Percentiles rank a stretch among this genome's conserved stretches.
Evolutionary conservation across 2,329 filamentous ascomycete genomes (phyloP).

Genomic region (Cordyceps farinosa): DNA sequence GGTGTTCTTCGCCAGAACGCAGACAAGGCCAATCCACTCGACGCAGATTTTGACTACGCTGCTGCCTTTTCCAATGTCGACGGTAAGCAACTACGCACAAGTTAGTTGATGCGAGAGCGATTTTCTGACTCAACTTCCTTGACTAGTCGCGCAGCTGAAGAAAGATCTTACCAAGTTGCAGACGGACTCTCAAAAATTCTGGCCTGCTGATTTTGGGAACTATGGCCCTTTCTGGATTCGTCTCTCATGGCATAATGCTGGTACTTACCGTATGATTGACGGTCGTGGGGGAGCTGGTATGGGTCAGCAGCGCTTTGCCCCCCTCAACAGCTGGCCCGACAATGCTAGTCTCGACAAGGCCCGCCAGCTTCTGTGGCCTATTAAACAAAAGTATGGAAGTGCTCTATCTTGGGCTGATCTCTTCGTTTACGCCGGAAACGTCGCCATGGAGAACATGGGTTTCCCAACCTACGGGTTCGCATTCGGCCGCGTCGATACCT

Average conservation of each 20-base stretch:
- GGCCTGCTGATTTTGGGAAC: conserved; percentile 79
- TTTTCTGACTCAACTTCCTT: not conserved
- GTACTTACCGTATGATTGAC: conserved; percentile 69
- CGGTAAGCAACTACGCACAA: conserved; percentile 18
- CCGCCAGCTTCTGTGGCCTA: conserved; percentile 72
- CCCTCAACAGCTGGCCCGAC: conserved; percentile 78
- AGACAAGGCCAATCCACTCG: conserved; percentile 58
- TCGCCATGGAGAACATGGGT: conserved; percentile 75
- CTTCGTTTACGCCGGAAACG: conserved; percentile 68
- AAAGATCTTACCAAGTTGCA: conserved; percentile 66
- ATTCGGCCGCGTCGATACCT: conserved; percentile 68
- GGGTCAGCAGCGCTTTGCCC: conserved; percentile 76
- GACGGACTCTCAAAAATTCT: conserved; percentile 77
- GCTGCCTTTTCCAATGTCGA: conserved; percentile 65
- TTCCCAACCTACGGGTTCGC: conserved; percentile 71
- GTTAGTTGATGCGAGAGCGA: not conserved
- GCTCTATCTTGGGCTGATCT: conserved; percentile 80
- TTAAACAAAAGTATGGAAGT: conserved; percentile 81
- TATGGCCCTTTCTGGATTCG: conserved; percentile 78
- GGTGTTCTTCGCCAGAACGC: conserved; percentile 72
- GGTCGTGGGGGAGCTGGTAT: conserved; percentile 71
- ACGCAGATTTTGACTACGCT: conserved; percentile 67
- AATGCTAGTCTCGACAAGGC: conserved; percentile 78
- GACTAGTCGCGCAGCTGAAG: conserved; percentile 61
- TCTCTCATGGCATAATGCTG: conserved; percentile 77